phyloP scores from a whole-genome alignment of 257 asterid genomes.

The Solanum sejunctum region DNA sequence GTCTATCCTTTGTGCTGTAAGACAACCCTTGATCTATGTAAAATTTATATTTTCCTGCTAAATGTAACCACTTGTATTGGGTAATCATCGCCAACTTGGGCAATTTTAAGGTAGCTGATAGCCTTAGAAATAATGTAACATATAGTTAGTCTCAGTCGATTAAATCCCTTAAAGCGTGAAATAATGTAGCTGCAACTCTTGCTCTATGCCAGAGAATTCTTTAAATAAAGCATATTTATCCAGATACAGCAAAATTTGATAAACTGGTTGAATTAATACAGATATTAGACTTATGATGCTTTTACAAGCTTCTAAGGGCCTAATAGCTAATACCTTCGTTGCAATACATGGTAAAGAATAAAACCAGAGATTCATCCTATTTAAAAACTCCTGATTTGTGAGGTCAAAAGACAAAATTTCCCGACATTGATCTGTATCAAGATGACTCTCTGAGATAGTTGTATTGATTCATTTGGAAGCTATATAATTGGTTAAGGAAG shows the following conservation, averaged over 20 bases:
- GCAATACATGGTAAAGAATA: neutral
- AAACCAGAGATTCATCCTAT: neutral
- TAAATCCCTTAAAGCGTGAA: neutral
- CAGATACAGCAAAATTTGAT: neutral
- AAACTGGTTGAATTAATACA: neutral
- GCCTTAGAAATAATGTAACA: neutral
- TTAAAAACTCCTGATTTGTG: neutral
- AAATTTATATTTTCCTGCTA: neutral
- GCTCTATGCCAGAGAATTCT: neutral
- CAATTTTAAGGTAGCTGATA: neutral
- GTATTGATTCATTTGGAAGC: neutral
- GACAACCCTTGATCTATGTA: neutral
- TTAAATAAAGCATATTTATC: neutral
- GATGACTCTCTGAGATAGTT: neutral
- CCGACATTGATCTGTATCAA: neutral
- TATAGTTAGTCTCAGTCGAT: neutral
- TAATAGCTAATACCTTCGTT: neutral
- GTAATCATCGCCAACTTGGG: neutral
- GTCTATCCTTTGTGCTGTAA: constrained; percentile 76
- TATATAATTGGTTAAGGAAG: neutral
- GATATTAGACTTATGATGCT: neutral
- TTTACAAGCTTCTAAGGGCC: neutral
- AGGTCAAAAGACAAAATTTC: neutral
- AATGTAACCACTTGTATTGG: neutral
- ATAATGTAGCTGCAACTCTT: neutral